Evolutionary conservation across 2,329 filamentous ascomycete genomes (phyloP), one percentile per base, ranked within the genome.

Genomic region (Botryotinia narcissicola): DNA sequence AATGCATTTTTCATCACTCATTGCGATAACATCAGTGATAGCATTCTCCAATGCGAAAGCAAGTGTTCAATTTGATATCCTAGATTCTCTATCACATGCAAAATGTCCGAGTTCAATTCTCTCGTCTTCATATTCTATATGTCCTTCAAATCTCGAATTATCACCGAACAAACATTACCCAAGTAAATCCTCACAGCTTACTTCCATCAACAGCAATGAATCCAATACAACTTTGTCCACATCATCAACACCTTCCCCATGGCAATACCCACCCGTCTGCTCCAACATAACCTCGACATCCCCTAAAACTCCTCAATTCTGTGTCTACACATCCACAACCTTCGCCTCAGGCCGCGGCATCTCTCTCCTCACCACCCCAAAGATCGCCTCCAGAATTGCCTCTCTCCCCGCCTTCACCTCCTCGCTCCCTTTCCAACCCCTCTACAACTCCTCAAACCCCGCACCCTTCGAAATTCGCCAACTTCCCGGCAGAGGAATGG

Each of bases 341-440:
- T 80, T 79, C 68, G 77, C 76, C 54, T 76, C 76, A 37, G 75
- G 76, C 0, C 76, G 78, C 7, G 78, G 79, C 14, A 79, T 80
- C 8, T 79, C 78, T 16, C 75, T 80, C 42, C 76, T 80, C 46
- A 79, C 78, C 32, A 75, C 74, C 8, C 76, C 76, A 12, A 64
- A 61, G 1, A 77, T 79, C 37, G 78, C 78, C 1, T 46, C 71
- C 29, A 74, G 71, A 59, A 68, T 80, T 12, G 73, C 72, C 32
- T 59, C 61, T 6, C 74, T 78, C 16, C 75, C 76, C n/a, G 77
- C 76, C 2, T 79, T 79, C 51, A 71, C 54, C 37, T 63, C 40
- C 7, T 32, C 40, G 4, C 18, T 44, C 9, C 10, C 67, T 12
- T 54, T n/a, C 18, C 10, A 35, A 59, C n/a, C 57, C 29, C 32